phyloP scores from a whole-genome alignment of 2,329 filamentous ascomycete genomes.

The Ascochyta clinopodiicola region DNA sequence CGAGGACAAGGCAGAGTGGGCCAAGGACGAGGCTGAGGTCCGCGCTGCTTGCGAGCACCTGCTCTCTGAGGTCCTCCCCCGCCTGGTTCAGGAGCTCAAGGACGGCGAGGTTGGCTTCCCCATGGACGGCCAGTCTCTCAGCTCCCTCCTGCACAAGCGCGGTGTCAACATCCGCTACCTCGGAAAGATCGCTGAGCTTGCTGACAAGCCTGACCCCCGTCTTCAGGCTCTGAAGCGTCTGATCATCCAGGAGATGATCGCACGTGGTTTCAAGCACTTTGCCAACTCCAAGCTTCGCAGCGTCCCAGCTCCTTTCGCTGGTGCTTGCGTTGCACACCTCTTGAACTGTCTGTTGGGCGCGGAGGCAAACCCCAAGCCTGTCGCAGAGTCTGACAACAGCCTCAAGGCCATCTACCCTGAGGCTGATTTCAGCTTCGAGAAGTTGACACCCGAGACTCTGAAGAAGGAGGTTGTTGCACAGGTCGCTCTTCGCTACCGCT shows the following conservation, averaged over 20 bases:
- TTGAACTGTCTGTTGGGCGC: conserved; percentile 91
- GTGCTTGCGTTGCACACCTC: conserved; percentile 81
- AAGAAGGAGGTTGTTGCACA: conserved; percentile 74
- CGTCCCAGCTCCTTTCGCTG: conserved; percentile 79
- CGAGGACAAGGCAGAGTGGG: conserved; percentile 84
- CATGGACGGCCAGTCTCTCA: conserved; percentile 95
- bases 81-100: conserved; percentile 82
- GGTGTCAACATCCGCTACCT: conserved; percentile 97
- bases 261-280: conserved; percentile 95
- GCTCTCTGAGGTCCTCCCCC: conserved; percentile 78
- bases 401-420: conserved; percentile 81
- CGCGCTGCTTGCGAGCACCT: conserved; percentile 82
- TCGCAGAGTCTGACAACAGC: conserved; percentile 76
- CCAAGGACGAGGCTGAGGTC: conserved; percentile 86
- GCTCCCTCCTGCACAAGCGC: conserved; percentile 88
- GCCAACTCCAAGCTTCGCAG: conserved; percentile 79
- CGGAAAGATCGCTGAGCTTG: conserved; percentile 78
- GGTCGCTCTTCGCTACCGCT: conserved; percentile 76
- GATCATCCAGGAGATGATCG: conserved; percentile 88
- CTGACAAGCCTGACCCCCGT: conserved; percentile 65
- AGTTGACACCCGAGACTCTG: conserved; percentile 76
- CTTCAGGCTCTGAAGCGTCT: conserved; percentile 79
- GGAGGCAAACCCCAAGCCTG: conserved; percentile 76
- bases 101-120: conserved; percentile 96
- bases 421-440: conserved; percentile 80